These are phyloP conservation scores for Populus tomentosa DNA, from an alignment of 441 rosid genomes.

Conservation along the genomic window DNA sequence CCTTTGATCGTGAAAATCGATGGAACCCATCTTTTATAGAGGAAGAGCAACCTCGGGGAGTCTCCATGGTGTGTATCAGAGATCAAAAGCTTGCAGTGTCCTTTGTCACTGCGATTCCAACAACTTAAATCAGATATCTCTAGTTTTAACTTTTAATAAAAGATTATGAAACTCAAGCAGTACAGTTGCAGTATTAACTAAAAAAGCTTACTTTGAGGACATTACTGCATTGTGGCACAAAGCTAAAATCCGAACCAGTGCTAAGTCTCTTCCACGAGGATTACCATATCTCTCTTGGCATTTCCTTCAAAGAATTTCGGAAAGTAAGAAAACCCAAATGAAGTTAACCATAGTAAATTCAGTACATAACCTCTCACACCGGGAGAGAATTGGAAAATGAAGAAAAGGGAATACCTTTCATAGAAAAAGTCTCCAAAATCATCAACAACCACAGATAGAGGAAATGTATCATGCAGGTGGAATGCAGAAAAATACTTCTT, in stretches of 20 bases:
- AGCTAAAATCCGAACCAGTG: slow-evolving; percentile 72
- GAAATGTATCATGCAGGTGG: slow-evolving; percentile 38
- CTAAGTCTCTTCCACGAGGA: slow-evolving; percentile 81
- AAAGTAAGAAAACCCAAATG: background rate
- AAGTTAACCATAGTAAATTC: background rate
- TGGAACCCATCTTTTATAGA: slow-evolving; percentile 75
- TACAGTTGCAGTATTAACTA: background rate
- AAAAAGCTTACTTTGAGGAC: slow-evolving; percentile 55
- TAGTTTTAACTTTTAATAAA: background rate
- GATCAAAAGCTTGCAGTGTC: slow-evolving; percentile 48
- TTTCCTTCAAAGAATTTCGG: slow-evolving; percentile 23
- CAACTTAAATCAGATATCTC: background rate
- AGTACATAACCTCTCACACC: background rate
- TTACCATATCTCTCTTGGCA: slow-evolving; percentile 56
- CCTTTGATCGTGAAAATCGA: slow-evolving; percentile 61
- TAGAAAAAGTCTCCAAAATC: slow-evolving; percentile 73
- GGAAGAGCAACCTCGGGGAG: slow-evolving; percentile 59
- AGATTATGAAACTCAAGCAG: background rate
- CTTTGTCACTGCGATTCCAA: slow-evolving; percentile 35
- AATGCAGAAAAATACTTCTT: slow-evolving; percentile 84
- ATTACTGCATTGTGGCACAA: slow-evolving; percentile 62
- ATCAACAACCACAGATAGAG: slow-evolving; percentile 38
- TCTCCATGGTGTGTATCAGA: slow-evolving; percentile 75
- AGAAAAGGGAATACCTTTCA: slow-evolving; percentile 37
- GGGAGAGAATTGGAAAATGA: background rate